Evolutionary conservation across 352 stramenopile species (phyloP).

Genomic region (Phytophthora pseudosyringae): DNA sequence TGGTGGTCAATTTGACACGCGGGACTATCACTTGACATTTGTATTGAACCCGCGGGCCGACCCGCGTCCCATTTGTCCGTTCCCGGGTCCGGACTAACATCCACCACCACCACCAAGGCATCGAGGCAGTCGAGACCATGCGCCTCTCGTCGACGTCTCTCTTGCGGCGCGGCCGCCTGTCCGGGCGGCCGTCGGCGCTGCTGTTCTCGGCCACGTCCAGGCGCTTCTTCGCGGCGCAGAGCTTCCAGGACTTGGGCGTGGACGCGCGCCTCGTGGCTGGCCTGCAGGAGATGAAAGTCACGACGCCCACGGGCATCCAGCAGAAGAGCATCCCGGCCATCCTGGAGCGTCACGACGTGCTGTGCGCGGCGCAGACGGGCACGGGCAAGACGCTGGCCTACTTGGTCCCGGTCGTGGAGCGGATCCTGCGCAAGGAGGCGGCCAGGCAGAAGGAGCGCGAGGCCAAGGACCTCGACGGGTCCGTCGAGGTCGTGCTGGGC

Average conservation of each 20-base stretch:
- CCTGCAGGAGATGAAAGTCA: conserved; percentile 58
- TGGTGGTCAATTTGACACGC: conserved; percentile 12
- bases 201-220: not conserved
- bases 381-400: conserved; percentile 78
- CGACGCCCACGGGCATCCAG: conserved; percentile 59
- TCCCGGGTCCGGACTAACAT: conserved; percentile 1
- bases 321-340: conserved; percentile 57
- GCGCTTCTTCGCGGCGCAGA: conserved; percentile 16
- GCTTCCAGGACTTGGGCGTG: conserved; percentile 54
- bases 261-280: conserved; percentile 45
- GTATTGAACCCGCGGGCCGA: conserved; percentile 4
- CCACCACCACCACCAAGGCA: not conserved
- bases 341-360: conserved; percentile 53
- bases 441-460: conserved; percentile 30
- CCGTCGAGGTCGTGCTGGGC: conserved; percentile 24
- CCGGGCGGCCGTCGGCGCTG: conserved; percentile 2
- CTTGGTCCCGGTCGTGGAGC: conserved; percentile 60
- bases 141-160: conserved; percentile 10
- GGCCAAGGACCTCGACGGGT: not conserved
- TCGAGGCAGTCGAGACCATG: not conserved
- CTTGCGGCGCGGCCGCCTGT: conserved; percentile 7
- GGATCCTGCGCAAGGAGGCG: conserved; percentile 52
- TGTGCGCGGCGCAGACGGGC: conserved; percentile 71
- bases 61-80: not conserved
- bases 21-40: conserved; percentile 6